Conservation (phyloP, 805 yeast genomes). For the Yamadazyma sp. region DNA sequence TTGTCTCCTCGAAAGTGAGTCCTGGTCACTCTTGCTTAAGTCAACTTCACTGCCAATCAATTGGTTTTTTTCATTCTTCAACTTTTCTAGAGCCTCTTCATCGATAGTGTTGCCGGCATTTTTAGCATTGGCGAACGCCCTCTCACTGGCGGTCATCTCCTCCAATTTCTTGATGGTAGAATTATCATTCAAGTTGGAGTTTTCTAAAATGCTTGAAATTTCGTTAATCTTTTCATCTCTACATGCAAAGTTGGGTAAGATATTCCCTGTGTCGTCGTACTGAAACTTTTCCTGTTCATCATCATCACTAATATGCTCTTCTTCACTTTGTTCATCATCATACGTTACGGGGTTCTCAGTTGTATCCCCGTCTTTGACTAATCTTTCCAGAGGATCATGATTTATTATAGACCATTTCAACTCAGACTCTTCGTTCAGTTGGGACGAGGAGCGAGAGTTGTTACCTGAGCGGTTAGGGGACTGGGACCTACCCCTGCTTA, state of each 20-base stretch:
- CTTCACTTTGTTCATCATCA: constrained; percentile 49
- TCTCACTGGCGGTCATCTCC: constrained; percentile 55
- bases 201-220: constrained; percentile 35
- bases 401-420: constrained; percentile 65
- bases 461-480: constrained; percentile 31
- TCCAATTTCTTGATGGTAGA: constrained; percentile 51
- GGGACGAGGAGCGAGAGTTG: constrained; percentile 34
- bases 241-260: constrained; percentile 57
- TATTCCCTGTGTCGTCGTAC: constrained; percentile 58
- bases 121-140: constrained; percentile 59
- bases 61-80: constrained; percentile 37
- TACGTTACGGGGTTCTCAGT: constrained; percentile 12
- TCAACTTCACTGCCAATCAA: constrained; percentile 45
- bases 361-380: constrained; percentile 23
- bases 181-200: constrained; percentile 44
- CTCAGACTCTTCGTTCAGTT: constrained; percentile 39
- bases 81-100: constrained; percentile 29
- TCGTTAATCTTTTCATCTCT: constrained; percentile 42
- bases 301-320: constrained; percentile 60
- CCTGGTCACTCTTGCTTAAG: constrained; percentile 45
- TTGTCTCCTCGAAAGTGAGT: constrained; percentile 46
- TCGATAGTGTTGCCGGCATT: constrained; percentile 40
- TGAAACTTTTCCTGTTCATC: constrained; percentile 58
- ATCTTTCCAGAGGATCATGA: constrained; percentile 73
- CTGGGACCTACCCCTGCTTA: constrained; percentile 37